These are phyloP conservation scores for Xylaria flabelliformis DNA, from an alignment of 495 filamentous ascomycete genomes.

Conservation along the genomic window DNA sequence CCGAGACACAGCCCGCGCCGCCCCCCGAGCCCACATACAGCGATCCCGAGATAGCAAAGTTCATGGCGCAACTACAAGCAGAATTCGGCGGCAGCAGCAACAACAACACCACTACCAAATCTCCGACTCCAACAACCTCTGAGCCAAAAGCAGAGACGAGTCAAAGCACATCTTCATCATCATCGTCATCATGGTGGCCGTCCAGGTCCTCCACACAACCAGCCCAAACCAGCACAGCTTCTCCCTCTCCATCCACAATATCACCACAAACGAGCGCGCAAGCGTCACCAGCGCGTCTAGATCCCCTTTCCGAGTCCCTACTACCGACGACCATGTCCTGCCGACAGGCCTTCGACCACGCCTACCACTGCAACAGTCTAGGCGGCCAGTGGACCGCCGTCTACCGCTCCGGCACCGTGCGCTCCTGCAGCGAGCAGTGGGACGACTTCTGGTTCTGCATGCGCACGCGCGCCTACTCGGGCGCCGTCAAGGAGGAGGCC, in stretches of 20 bases:
- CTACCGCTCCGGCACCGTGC: constrained; percentile 81
- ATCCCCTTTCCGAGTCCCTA: constrained; percentile 61
- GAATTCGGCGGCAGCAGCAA: constrained; percentile 33
- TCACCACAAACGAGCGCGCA: neutral
- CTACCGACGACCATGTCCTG: constrained; percentile 87
- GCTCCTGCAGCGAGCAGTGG: constrained; percentile 80
- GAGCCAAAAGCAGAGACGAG: neutral
- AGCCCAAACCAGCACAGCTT: constrained; percentile 23
- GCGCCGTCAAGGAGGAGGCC: constrained; percentile 58
- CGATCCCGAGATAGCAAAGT: constrained; percentile 52
- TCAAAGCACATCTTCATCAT: constrained; percentile 13
- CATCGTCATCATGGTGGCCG: constrained; percentile 24
- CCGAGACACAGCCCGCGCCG: constrained; percentile 25
- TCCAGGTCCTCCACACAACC: constrained; percentile 26
- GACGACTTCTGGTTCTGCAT: constrained; percentile 96
- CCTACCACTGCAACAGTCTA: constrained; percentile 93
- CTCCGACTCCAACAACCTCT: neutral
- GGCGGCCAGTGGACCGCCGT: constrained; percentile 82
- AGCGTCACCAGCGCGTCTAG: constrained; percentile 30
- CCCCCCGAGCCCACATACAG: constrained; percentile 30
- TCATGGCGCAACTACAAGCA: constrained; percentile 46
- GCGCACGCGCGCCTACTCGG: constrained; percentile 66
- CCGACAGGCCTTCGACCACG: constrained; percentile 85
- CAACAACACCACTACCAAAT: neutral
- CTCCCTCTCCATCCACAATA: constrained; percentile 6